Conservation (phyloP, 2,329 filamentous ascomycete genomes). For the Talaromyces funiculosus region DNA sequence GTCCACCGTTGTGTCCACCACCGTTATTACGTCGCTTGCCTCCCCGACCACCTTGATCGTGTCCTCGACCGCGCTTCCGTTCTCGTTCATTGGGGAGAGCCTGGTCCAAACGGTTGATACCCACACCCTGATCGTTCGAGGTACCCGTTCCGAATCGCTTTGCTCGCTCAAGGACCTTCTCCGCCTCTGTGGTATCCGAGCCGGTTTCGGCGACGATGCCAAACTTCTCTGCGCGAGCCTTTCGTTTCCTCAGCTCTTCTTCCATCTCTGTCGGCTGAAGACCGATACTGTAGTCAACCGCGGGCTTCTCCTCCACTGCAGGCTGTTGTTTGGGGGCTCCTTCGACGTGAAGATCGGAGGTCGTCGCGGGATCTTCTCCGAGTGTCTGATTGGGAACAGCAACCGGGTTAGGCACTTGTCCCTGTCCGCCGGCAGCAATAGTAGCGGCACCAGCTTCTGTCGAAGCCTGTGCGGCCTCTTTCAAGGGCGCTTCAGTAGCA, state of each 20-base stretch:
- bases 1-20: slow-evolving; percentile 22
- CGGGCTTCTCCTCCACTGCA: slow-evolving; percentile 28
- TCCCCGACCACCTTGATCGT: slow-evolving; percentile 34
- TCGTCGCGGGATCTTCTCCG: slow-evolving; percentile 33
- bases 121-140: slow-evolving; percentile 19
- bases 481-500: slow-evolving; percentile 22
- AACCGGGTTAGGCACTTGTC: slow-evolving; percentile 33
- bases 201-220: slow-evolving; percentile 39
- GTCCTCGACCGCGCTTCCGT: slow-evolving; percentile 37
- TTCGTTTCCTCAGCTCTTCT: slow-evolving; percentile 44
- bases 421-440: slow-evolving; percentile 35
- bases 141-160: slow-evolving; percentile 41
- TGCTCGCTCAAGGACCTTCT: slow-evolving; percentile 42
- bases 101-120: slow-evolving; percentile 41
- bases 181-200: slow-evolving; percentile 35
- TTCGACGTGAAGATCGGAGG: slow-evolving; percentile 35
- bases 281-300: slow-evolving; percentile 36
- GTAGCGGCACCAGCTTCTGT: slow-evolving; percentile 28
- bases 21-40: slow-evolving; percentile 38
- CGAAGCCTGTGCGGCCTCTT: slow-evolving; percentile 24
- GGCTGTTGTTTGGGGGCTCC: slow-evolving; percentile 18
- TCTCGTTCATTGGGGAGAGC: slow-evolving; percentile 39
- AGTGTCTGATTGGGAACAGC: slow-evolving; percentile 37
- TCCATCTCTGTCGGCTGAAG: slow-evolving; percentile 42
- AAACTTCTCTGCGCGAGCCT: slow-evolving; percentile 46